These are phyloP conservation scores for Teunomyces stri DNA, from an alignment of 805 yeast genomes.

Conservation along the genomic window DNA sequence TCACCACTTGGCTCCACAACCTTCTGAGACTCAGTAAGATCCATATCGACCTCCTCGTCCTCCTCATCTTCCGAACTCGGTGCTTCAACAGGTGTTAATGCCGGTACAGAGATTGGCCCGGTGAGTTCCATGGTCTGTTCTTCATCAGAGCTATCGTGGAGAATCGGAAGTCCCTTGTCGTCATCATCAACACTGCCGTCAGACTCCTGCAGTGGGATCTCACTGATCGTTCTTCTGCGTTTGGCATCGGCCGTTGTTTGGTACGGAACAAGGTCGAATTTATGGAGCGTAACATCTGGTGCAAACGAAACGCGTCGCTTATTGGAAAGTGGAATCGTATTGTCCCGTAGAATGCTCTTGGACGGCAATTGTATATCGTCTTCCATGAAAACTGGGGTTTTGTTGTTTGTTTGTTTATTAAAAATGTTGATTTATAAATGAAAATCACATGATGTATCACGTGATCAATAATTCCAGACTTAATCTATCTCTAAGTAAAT, in stretches of 20 bases:
- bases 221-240: slow-evolving; percentile 29
- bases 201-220: slow-evolving; percentile 11
- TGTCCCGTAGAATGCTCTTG: slow-evolving; percentile 24
- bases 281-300: slow-evolving; percentile 67
- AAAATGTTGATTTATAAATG: slow-evolving; percentile 1
- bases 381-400: not conserved
- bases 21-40: slow-evolving; percentile 13
- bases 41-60: slow-evolving; percentile 22
- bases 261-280: slow-evolving; percentile 40
- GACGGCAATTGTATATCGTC: slow-evolving; percentile 6
- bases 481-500: slow-evolving; percentile 16
- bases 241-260: slow-evolving; percentile 11
- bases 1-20: slow-evolving; percentile 4
- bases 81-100: not conserved
- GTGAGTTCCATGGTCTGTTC: slow-evolving; percentile 31
- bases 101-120: slow-evolving; percentile 3
- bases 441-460: slow-evolving; percentile 5
- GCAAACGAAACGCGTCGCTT: slow-evolving; percentile 73
- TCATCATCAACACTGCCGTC: slow-evolving; percentile 5
- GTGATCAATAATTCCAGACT: slow-evolving; percentile 32
- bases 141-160: slow-evolving; percentile 25
- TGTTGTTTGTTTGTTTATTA: not conserved
- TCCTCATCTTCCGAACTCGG: slow-evolving; percentile 8
- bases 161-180: slow-evolving; percentile 14
- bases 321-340: slow-evolving; percentile 19